These are phyloP conservation scores for Arthrobotrys sinensis DNA, from an alignment of 2,329 filamentous ascomycete genomes.

Conservation along the genomic window DNA sequence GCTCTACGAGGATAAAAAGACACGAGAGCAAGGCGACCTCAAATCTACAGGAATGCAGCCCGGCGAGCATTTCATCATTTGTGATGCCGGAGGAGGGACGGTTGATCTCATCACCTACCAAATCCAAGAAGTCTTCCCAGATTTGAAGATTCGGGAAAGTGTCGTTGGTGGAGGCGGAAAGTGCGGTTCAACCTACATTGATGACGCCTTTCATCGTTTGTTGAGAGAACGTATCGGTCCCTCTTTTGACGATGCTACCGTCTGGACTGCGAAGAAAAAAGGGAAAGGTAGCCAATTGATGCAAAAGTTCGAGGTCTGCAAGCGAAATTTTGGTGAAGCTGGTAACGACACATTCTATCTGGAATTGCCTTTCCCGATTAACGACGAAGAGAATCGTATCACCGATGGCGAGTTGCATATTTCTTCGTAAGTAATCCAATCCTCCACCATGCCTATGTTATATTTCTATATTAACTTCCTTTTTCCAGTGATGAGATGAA, in stretches of 20 bases:
- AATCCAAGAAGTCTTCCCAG: conserved; percentile 43
- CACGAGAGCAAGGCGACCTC: background rate
- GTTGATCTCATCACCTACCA: conserved; percentile 64
- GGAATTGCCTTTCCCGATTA: conserved; percentile 44
- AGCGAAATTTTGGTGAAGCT: conserved; percentile 44
- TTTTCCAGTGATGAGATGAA: conserved; percentile 49
- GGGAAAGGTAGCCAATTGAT: conserved; percentile 57
- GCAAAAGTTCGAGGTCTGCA: conserved; percentile 47
- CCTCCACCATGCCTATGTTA: background rate
- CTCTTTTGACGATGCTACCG: conserved; percentile 21
- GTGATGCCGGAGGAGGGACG: conserved; percentile 65
- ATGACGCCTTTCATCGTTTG: conserved; percentile 52
- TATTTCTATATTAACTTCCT: background rate
- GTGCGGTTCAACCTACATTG: conserved; percentile 62
- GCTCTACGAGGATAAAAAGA: conserved; percentile 24
- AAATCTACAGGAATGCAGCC: conserved; percentile 18
- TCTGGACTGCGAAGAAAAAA: conserved; percentile 37
- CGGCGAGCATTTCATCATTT: conserved; percentile 62
- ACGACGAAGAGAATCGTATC: conserved; percentile 22
- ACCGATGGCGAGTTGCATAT: conserved; percentile 38
- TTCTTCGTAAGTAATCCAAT: conserved; percentile 10
- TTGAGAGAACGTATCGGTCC: conserved; percentile 49
- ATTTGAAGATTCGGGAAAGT: conserved; percentile 62
- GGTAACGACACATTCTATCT: conserved; percentile 37
- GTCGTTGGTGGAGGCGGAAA: conserved; percentile 62